Evolutionary conservation across 139 green algal species (phyloP).

Genomic region (Chlamydomonas sp.): DNA sequence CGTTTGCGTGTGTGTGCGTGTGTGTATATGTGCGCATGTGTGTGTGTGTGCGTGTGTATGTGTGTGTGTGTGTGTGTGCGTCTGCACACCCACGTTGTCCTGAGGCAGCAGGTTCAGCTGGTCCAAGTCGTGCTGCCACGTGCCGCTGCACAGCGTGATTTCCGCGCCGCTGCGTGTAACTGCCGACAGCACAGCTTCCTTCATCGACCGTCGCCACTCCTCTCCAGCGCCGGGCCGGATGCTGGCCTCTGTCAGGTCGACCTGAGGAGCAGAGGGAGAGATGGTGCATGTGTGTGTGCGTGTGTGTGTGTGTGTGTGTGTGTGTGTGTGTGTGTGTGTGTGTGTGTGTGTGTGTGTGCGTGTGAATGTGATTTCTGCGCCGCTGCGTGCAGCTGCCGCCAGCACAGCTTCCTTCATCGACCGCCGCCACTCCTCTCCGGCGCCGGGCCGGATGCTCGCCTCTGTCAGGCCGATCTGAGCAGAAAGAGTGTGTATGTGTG

Average conservation of each 20-base stretch:
- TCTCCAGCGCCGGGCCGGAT: conserved; percentile 45
- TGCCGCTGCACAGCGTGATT: conserved; percentile 32
- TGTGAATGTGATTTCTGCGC: not conserved
- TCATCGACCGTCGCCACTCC: conserved; percentile 36
- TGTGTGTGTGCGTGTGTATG: no score
- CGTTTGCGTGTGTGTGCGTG: conserved; percentile 45
- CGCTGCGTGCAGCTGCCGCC: conserved; percentile 5
- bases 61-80: no score
- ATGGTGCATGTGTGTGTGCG: not conserved
- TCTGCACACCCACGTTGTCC: conserved; percentile 11
- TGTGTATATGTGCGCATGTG: no score
- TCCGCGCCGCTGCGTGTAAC: conserved; percentile 10
- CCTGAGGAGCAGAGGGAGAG: conserved; percentile 25
- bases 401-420: conserved; percentile 38
- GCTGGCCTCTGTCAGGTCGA: conserved; percentile 54
- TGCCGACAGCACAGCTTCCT: conserved; percentile 26
- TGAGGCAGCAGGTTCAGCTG: conserved; percentile 49
- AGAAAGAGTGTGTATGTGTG: not conserved
- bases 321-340: not conserved
- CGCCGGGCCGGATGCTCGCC: conserved; percentile 51
- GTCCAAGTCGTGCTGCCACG: conserved; percentile 74
- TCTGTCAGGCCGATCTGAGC: conserved; percentile 55
- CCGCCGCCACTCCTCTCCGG: conserved; percentile 26
- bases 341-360: not conserved
- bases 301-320: conserved; percentile 3